phyloP scores from a whole-genome alignment of 495 filamentous ascomycete species.

The Geopyxis carbonaria region DNA sequence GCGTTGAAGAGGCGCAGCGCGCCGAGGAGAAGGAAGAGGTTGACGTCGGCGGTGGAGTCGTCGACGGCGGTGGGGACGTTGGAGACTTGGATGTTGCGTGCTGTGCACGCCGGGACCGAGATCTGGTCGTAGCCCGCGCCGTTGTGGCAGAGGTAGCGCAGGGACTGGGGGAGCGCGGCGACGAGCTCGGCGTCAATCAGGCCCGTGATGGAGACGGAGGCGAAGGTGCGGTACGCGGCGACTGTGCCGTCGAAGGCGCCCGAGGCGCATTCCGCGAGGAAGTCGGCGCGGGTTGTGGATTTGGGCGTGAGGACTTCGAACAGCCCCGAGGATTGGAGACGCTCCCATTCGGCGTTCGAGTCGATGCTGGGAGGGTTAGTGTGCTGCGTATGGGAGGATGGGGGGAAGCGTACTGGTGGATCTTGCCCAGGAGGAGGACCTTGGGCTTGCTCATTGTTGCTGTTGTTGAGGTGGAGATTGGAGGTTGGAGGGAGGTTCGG shows the following conservation, averaged over 20 bases:
- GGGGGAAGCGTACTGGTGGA: constrained; percentile 34
- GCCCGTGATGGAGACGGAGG: constrained; percentile 49
- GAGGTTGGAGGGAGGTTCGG: too few species aligned
- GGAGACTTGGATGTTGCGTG: constrained; percentile 47
- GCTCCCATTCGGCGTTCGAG: background rate
- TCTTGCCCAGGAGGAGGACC: constrained; percentile 39
- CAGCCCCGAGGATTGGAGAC: background rate
- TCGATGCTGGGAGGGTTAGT: constrained; percentile 19
- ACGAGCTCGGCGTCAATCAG: constrained; percentile 49
- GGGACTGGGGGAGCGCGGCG: constrained; percentile 36
- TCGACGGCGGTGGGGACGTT: constrained; percentile 70
- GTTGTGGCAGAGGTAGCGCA: constrained; percentile 38
- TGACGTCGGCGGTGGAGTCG: constrained; percentile 64
- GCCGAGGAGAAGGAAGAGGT: constrained; percentile 61
- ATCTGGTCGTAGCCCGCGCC: constrained; percentile 67
- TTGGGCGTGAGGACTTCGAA: constrained; percentile 32
- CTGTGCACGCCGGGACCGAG: constrained; percentile 51
- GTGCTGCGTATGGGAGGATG: background rate
- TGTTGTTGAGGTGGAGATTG: too few species aligned
- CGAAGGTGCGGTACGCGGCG: constrained; percentile 63
- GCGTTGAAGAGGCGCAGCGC: constrained; percentile 54
- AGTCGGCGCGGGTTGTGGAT: constrained; percentile 42
- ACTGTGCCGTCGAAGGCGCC: constrained; percentile 51
- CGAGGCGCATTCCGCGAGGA: constrained; percentile 53
- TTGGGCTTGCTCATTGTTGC: constrained; percentile 35